Conservation (phyloP, 2,329 filamentous ascomycete genomes). For the Lasiodiplodia gonubiensis region DNA sequence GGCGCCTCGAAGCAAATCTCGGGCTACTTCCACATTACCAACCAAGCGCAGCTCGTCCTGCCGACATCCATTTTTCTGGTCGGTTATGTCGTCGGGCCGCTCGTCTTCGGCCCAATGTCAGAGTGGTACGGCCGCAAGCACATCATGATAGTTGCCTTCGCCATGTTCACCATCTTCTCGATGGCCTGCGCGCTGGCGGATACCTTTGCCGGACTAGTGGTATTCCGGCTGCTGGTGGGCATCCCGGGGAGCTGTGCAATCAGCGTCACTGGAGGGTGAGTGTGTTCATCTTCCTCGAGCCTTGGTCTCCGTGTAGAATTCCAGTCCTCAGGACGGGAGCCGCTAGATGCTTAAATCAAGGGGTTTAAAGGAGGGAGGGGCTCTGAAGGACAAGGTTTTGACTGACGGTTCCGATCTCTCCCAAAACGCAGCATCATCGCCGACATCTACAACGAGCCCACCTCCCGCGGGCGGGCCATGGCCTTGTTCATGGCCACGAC, state of each 20-base stretch:
- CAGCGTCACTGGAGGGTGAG: constrained; percentile 62
- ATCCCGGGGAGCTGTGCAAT: constrained; percentile 57
- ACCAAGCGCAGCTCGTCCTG: constrained; percentile 51
- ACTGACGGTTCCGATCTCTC: neutral
- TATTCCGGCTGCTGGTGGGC: constrained; percentile 53
- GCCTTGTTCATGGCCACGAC: constrained; percentile 70
- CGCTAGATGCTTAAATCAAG: neutral
- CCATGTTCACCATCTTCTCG: constrained; percentile 53
- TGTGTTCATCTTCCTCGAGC: neutral
- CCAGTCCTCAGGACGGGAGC: neutral
- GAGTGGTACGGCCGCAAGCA: constrained; percentile 54
- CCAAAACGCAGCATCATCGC: constrained; percentile 61
- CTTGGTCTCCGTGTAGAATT: neutral
- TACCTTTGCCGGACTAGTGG: constrained; percentile 50
- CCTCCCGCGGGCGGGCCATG: constrained; percentile 64
- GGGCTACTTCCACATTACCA: constrained; percentile 61
- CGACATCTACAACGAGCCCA: constrained; percentile 66
- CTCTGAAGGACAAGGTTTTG: neutral
- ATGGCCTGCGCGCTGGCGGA: constrained; percentile 53
- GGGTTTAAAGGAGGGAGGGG: no score
- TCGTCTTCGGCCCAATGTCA: constrained; percentile 52
- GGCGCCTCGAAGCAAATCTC: constrained; percentile 66
- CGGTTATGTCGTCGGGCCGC: constrained; percentile 53
- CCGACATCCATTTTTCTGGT: constrained; percentile 59
- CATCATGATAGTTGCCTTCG: constrained; percentile 58